These are phyloP conservation scores for Staphylotrichum longicolle DNA, from an alignment of 495 filamentous ascomycete genomes.

Conservation along the genomic window DNA sequence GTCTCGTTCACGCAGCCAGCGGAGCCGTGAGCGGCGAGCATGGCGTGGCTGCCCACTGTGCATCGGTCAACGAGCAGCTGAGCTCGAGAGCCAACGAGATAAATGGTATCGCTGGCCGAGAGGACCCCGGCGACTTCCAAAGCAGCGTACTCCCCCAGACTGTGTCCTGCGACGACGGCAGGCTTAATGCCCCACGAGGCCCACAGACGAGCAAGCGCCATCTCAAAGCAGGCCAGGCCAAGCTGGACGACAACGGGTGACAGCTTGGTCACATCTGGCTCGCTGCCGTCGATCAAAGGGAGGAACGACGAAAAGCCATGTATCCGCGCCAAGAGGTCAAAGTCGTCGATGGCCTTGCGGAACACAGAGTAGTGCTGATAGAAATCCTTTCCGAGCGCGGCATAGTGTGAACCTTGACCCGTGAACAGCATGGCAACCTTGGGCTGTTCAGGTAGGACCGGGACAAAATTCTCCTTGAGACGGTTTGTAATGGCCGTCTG, in stretches of 20 bases:
- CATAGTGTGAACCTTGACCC: conserved; percentile 66
- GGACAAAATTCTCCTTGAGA: conserved; percentile 47
- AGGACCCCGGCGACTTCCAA: conserved; percentile 77
- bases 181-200: conserved; percentile 73
- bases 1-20: conserved; percentile 42
- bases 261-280: conserved; percentile 55
- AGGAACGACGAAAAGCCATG: conserved; percentile 71
- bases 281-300: conserved; percentile 63
- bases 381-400: conserved; percentile 68
- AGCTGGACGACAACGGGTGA: conserved; percentile 77
- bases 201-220: conserved; percentile 83
- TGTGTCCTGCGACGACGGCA: conserved; percentile 79
- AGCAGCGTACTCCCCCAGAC: conserved; percentile 83
- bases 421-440: conserved; percentile 68
- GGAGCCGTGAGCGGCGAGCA: conserved; percentile 58
- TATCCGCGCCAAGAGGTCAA: conserved; percentile 63
- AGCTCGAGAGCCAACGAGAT: conserved; percentile 75
- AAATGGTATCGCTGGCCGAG: conserved; percentile 74
- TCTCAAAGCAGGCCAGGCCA: conserved; percentile 74
- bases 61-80: conserved; percentile 71
- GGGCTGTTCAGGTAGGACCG: conserved; percentile 48
- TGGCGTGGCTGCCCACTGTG: conserved; percentile 65
- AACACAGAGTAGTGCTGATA: conserved; percentile 66
- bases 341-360: conserved; percentile 65
- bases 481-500: conserved; percentile 42